Conservation (phyloP, 345 rosid species). For the Heritiera littoralis region DNA sequence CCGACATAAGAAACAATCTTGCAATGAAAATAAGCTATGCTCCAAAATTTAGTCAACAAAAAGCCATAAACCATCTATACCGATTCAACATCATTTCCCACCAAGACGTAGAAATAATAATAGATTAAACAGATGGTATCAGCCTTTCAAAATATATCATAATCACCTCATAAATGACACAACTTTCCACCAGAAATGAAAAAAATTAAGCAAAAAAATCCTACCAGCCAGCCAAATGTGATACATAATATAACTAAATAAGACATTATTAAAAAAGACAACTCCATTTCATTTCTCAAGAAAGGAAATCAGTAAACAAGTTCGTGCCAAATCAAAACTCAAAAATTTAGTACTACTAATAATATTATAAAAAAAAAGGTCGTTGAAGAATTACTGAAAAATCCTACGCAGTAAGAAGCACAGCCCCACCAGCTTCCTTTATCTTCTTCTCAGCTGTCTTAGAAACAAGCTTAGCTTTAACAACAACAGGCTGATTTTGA, state of each 20-base stretch:
- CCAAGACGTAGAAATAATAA: no score
- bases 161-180: not conserved
- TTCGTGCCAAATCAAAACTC: not conserved
- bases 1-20: no score
- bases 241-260: not conserved
- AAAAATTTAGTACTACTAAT: not conserved
- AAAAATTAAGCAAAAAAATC: not conserved
- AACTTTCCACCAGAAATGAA: no score
- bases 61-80: not conserved
- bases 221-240: not conserved
- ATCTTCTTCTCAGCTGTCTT: conserved; percentile 16
- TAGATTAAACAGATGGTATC: no score
- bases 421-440: conserved; percentile 10
- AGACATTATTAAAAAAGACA: not conserved
- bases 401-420: conserved; percentile 9
- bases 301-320: not conserved
- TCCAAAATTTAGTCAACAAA: not conserved
- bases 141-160: not conserved
- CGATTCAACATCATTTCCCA: not conserved
- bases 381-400: not conserved
- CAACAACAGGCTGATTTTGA: conserved; percentile 2
- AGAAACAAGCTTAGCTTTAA: conserved; percentile 10
- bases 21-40: not conserved
- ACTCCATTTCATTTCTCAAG: not conserved
- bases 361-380: not conserved